Evolutionary conservation across 2,329 filamentous ascomycete genomes (phyloP).

Genomic region (Periglandula ipomoeae): DNA sequence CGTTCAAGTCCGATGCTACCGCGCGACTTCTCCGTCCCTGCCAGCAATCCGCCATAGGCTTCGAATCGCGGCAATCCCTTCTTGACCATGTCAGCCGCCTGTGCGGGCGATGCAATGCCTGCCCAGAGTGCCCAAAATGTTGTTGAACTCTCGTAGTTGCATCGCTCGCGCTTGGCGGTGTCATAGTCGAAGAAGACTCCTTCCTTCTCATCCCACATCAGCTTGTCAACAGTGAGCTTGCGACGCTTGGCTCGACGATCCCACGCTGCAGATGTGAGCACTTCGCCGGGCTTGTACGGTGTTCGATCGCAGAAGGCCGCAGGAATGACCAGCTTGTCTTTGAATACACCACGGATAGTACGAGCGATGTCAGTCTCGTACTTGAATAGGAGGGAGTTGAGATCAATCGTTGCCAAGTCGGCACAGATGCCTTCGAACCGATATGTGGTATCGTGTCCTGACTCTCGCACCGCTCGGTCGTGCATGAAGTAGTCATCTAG

Average conservation of each 20-base stretch:
- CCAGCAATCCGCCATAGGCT: slow-evolving; percentile 75
- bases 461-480: slow-evolving; percentile 90
- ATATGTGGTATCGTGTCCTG: slow-evolving; percentile 93
- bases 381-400: slow-evolving; percentile 93
- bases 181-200: slow-evolving; percentile 99
- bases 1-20: slow-evolving; percentile 70
- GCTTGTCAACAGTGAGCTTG: slow-evolving; percentile 81
- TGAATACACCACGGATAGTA: slow-evolving; percentile 75
- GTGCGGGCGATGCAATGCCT: slow-evolving; percentile 72
- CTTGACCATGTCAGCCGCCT: slow-evolving; percentile 74
- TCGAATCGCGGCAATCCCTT: slow-evolving; percentile 83
- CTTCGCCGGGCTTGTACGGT: slow-evolving; percentile 52
- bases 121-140: slow-evolving; percentile 99
- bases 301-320: slow-evolving; percentile 68
- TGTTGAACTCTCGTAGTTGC: slow-evolving; percentile 80
- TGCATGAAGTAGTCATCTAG: slow-evolving; percentile 94
- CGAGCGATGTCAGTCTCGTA: slow-evolving; percentile 91
- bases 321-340: slow-evolving; percentile 73
- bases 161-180: slow-evolving; percentile 70
- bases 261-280: slow-evolving; percentile 81
- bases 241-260: slow-evolving; percentile 79
- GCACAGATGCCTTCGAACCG: slow-evolving; percentile 82
- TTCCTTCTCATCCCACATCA: slow-evolving; percentile 83
- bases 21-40: slow-evolving; percentile 82
- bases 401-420: slow-evolving; percentile 83